A percentile compares a stretch with the other conserved stretches of the same genome.
These are phyloP conservation scores for Exobasidium cylindrosporum DNA, from an alignment of 1,284 basidiomycete species.

Conservation along the genomic window DNA sequence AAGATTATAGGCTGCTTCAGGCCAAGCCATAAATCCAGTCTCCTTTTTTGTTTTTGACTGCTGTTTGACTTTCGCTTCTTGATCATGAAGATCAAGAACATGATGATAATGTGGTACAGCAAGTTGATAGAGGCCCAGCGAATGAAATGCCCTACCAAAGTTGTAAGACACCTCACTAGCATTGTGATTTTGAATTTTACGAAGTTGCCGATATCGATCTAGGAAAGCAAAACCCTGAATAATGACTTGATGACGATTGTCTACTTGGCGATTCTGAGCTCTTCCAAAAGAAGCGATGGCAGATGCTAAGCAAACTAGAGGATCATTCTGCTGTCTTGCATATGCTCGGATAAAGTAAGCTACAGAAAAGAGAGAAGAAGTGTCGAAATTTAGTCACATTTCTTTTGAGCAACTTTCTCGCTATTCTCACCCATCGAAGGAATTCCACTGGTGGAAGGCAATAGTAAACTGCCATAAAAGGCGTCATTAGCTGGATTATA, in stretches of 20 bases:
- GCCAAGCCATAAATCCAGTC: neutral
- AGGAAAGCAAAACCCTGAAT: slow-evolving; percentile 33
- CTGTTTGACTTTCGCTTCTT: neutral
- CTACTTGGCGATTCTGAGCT: slow-evolving; percentile 86
- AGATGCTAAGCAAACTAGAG: slow-evolving; percentile 76
- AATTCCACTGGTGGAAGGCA: slow-evolving; percentile 81
- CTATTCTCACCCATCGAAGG: too few relatives aligned
- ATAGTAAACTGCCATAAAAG: slow-evolving; percentile 82
- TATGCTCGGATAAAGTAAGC: slow-evolving; percentile 86
- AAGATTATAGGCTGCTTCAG: slow-evolving; percentile 50
- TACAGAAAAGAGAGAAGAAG: too few relatives aligned
- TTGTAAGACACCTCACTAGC: slow-evolving; percentile 77
- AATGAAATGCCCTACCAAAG: slow-evolving; percentile 83
- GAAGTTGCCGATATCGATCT: slow-evolving; percentile 25
- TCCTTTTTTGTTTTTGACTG: neutral
- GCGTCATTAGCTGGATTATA: slow-evolving; percentile 66
- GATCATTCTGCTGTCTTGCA: slow-evolving; percentile 77
- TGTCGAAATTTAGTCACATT: too few relatives aligned
- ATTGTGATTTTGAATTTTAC: neutral
- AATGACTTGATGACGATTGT: slow-evolving; percentile 76
- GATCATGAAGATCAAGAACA: slow-evolving; percentile 28
- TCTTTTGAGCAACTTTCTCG: too few relatives aligned
- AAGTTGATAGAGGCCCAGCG: slow-evolving; percentile 59
- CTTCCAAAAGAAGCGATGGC: slow-evolving; percentile 81
- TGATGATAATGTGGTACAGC: slow-evolving; percentile 41